These are phyloP conservation scores for Trebouxiophyceae sp. DNA, from an alignment of 163 green algal species.

Conservation along the genomic window DNA sequence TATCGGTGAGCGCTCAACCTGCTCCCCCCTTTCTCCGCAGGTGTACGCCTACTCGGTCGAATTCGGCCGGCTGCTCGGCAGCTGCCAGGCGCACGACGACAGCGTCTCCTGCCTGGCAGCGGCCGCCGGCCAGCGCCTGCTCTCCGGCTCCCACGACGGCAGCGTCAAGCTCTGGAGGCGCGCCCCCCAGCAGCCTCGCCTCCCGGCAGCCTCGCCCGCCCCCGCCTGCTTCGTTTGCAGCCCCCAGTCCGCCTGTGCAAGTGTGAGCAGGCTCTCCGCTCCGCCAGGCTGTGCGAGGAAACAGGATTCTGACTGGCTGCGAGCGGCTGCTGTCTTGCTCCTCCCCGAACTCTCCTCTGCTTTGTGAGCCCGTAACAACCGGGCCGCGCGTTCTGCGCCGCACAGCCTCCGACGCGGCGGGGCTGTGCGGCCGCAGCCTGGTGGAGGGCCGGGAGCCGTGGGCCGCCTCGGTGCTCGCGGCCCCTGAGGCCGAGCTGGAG, in stretches of 20 bases:
- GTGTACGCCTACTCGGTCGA: slow-evolving; percentile 56
- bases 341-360: no score
- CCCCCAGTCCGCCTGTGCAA: no score
- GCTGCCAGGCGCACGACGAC: slow-evolving; percentile 56
- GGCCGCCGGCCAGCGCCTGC: slow-evolving; percentile 12
- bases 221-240: no score
- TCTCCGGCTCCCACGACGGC: slow-evolving; percentile 65
- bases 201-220: no score
- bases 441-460: slow-evolving; percentile 59
- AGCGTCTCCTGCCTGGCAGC: slow-evolving; percentile 42
- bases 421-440: slow-evolving; percentile 15
- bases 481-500: slow-evolving; percentile 26
- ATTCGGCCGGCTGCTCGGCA: slow-evolving; percentile 45
- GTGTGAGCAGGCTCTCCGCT: no score
- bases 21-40: not conserved
- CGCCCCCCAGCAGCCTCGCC: not conserved
- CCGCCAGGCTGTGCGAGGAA: no score
- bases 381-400: no score
- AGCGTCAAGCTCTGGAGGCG: slow-evolving; percentile 55
- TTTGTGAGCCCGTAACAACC: no score
- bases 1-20: no score
- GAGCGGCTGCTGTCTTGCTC: no score
- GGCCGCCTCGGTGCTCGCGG: slow-evolving; percentile 9
- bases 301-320: no score
- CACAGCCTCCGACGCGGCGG: no score